Evolutionary conservation across 345 rosid species (phyloP).

Genomic region (Bruguiera sexangula): DNA sequence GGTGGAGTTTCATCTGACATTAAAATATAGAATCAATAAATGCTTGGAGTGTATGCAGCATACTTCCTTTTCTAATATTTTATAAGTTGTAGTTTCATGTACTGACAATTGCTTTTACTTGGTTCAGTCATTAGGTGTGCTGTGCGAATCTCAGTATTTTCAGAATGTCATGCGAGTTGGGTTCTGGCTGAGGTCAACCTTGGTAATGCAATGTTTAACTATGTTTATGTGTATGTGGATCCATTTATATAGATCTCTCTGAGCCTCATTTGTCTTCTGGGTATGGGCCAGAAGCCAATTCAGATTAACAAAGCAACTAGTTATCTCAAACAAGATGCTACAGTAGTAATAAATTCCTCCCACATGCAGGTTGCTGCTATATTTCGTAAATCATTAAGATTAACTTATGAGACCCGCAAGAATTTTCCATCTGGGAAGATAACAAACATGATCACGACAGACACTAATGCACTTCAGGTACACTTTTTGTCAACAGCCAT

Average conservation of each 20-base stretch:
- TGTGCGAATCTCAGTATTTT: constrained; percentile 31
- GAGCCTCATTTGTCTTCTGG: constrained; percentile 5
- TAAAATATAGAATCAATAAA: too few relatives aligned
- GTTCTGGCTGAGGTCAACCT: constrained; percentile 29
- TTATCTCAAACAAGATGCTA: constrained; percentile 2
- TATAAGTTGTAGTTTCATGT: constrained; percentile 11
- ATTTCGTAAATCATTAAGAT: constrained; percentile 30
- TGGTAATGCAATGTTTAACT: constrained; percentile 20
- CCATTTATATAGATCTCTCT: constrained; percentile 1
- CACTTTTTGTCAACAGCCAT: not conserved
- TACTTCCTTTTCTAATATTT: not conserved
- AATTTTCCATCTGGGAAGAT: constrained; percentile 29
- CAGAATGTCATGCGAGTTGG: constrained; percentile 35
- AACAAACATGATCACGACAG: constrained; percentile 37
- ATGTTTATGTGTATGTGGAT: not conserved
- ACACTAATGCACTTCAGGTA: constrained; percentile 35
- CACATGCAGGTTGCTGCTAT: constrained; percentile 32
- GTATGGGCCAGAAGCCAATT: constrained; percentile 2
- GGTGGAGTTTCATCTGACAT: too few relatives aligned
- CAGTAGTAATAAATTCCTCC: not conserved
- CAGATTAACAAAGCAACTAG: not conserved
- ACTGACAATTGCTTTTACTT: constrained; percentile 9
- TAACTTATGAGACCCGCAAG: constrained; percentile 30
- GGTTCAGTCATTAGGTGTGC: constrained; percentile 46
- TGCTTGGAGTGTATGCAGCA: not conserved